Evolutionary conservation across 768 basidiomycete genomes (phyloP).

Genomic region (Auricularia auricula-judae): DNA sequence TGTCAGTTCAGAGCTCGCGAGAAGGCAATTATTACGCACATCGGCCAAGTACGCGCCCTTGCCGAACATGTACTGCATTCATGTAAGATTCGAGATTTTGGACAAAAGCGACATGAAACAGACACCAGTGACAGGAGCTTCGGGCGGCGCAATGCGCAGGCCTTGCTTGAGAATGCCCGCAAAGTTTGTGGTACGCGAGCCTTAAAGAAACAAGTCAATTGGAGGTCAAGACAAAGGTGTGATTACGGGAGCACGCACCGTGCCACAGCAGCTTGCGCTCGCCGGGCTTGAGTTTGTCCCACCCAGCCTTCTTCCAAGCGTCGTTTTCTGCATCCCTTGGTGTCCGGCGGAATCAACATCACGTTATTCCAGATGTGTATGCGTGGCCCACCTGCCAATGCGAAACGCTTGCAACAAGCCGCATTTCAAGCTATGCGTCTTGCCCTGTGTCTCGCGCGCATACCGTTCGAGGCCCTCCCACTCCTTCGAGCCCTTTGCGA

Average conservation of each 20-base stretch:
- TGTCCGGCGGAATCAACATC: not conserved
- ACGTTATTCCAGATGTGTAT: not conserved
- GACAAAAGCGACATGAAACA: not conserved
- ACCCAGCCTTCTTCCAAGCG: slow-evolving; percentile 36
- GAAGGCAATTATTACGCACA: slow-evolving; percentile 22
- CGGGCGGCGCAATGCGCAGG: slow-evolving; percentile 52
- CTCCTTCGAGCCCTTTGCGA: slow-evolving; percentile 30
- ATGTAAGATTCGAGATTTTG: not conserved
- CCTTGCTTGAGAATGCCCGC: slow-evolving; percentile 51
- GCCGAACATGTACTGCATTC: slow-evolving; percentile 49
- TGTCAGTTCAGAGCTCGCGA: slow-evolving; percentile 1
- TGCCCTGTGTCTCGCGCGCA: slow-evolving; percentile 43
- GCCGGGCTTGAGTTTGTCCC: slow-evolving; percentile 30
- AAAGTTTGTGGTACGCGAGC: slow-evolving; percentile 52
- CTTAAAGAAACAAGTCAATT: not conserved
- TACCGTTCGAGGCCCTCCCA: slow-evolving; percentile 38
- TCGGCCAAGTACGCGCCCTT: slow-evolving; percentile 59
- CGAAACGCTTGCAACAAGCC: slow-evolving; percentile 38
- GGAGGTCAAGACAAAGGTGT: not conserved
- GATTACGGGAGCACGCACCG: slow-evolving; percentile 10
- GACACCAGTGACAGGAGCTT: slow-evolving; percentile 40
- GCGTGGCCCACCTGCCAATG: slow-evolving; percentile 35
- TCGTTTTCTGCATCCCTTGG: slow-evolving; percentile 24
- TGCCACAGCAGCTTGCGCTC: slow-evolving; percentile 53
- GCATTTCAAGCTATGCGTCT: slow-evolving; percentile 39